A percentile compares a stretch with the other conserved stretches of the same genome.
Conservation (phyloP, 2,329 filamentous ascomycete genomes). For the Xylariomycetidae sp. region DNA sequence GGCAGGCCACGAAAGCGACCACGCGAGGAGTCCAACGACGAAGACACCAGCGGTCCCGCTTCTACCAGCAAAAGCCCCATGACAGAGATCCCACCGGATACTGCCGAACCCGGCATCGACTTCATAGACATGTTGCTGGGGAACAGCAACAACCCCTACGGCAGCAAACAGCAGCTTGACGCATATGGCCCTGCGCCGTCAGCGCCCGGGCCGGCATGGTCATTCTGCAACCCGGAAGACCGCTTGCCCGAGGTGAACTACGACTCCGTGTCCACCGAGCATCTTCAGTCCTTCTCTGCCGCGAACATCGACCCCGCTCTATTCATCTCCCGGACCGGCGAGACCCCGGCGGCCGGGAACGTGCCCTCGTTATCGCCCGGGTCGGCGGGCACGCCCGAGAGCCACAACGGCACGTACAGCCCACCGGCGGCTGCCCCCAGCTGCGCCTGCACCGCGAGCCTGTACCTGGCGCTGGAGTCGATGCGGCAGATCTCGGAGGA, state of each 20-base stretch:
- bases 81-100: constrained; percentile 20
- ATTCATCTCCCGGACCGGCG: constrained; percentile 10
- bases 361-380: constrained; percentile 19
- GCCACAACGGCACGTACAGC: constrained; percentile 5
- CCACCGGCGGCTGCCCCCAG: background rate
- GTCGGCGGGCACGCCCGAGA: constrained; percentile 19
- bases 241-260: constrained; percentile 20
- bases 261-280: constrained; percentile 13
- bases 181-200: no score
- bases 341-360: constrained; percentile 13
- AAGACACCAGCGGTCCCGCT: constrained; percentile 2
- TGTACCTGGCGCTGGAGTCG: constrained; percentile 46
- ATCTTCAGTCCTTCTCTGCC: constrained; percentile 12
- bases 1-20: constrained; percentile 56
- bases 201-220: no score
- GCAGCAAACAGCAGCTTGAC: no score
- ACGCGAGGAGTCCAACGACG: constrained; percentile 22
- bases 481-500: constrained; percentile 41
- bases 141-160: no score
- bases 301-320: constrained; percentile 24
- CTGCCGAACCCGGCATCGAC: constrained; percentile 20
- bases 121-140: constrained; percentile 22
- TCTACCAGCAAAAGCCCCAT: constrained; percentile 18
- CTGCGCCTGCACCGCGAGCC: constrained; percentile 43
- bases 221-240: constrained; percentile 1